A percentile compares a stretch with the other conserved stretches of the same genome.
These are phyloP conservation scores for Caloboletus inedulis DNA, from an alignment of 1,284 basidiomycete species.

Conservation along the genomic window DNA sequence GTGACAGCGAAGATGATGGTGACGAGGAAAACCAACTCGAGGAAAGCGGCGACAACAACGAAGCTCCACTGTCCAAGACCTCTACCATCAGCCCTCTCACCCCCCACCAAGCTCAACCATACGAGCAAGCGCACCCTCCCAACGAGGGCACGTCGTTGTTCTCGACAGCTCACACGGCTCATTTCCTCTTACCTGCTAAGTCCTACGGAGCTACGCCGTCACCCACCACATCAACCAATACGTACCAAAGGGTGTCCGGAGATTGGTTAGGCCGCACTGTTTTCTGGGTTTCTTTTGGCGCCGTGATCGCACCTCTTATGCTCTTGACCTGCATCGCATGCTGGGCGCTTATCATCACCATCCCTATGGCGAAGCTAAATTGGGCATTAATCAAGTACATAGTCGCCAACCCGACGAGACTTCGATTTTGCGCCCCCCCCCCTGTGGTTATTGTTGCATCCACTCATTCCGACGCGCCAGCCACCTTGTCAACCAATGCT, in stretches of 20 bases:
- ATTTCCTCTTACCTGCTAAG: slow-evolving; percentile 43
- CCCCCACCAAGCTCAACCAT: slow-evolving; percentile 30
- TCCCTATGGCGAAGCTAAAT: slow-evolving; percentile 97
- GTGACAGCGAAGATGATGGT: slow-evolving; percentile 55
- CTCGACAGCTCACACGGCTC: slow-evolving; percentile 27
- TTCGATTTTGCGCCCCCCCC: slow-evolving; percentile 87
- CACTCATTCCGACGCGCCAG: slow-evolving; percentile 22
- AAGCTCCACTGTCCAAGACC: slow-evolving; percentile 28
- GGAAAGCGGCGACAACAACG: slow-evolving; percentile 32
- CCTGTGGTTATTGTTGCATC: slow-evolving; percentile 53
- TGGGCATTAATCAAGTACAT: slow-evolving; percentile 92
- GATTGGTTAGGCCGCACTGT: slow-evolving; percentile 64
- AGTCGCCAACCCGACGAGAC: slow-evolving; percentile 75
- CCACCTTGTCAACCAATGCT: slow-evolving; percentile 17
- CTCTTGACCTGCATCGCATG: slow-evolving; percentile 83
- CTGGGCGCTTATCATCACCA: slow-evolving; percentile 91
- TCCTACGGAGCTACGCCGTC: slow-evolving; percentile 61
- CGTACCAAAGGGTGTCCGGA: slow-evolving; percentile 36
- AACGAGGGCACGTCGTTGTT: slow-evolving; percentile 45
- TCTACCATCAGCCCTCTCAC: slow-evolving; percentile 36
- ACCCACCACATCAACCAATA: slow-evolving; percentile 34
- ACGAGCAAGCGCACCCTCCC: slow-evolving; percentile 24
- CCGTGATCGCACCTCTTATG: slow-evolving; percentile 87
- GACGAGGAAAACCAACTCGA: slow-evolving; percentile 41
- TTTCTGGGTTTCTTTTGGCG: slow-evolving; percentile 78